phyloP scores from a whole-genome alignment of 495 filamentous ascomycete genomes.

The Aspergillus baeticus region DNA sequence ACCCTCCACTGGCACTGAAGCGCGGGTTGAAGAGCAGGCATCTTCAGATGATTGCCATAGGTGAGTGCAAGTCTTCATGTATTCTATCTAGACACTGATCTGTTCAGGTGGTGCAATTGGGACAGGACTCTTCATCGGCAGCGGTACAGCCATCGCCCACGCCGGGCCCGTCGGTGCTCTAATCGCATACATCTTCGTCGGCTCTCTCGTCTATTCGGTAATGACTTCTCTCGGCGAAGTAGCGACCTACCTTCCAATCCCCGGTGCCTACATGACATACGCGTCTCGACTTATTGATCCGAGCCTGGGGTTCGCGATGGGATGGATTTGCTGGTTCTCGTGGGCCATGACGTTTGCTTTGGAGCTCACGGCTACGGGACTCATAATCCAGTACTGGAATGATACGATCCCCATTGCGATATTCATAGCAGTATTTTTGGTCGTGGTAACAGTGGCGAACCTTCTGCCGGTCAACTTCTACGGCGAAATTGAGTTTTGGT shows the following conservation, averaged over 20 bases:
- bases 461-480: conserved; percentile 57
- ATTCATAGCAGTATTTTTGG: conserved; percentile 74
- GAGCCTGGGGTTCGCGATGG: conserved; percentile 75
- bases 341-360: conserved; percentile 67
- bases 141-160: conserved; percentile 62
- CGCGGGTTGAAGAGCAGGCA: conserved; percentile 69
- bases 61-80: conserved; percentile 26
- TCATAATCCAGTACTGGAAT: conserved; percentile 78
- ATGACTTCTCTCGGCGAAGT: conserved; percentile 66
- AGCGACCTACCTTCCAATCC: conserved; percentile 74
- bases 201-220: conserved; percentile 61
- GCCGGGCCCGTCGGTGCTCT: conserved; percentile 69
- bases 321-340: conserved; percentile 73
- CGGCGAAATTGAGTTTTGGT: conserved; percentile 68
- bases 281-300: conserved; percentile 70
- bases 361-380: conserved; percentile 69
- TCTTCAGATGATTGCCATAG: conserved; percentile 73
- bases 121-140: conserved; percentile 77
- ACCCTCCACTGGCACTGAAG: conserved; percentile 45
- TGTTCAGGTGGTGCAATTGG: conserved; percentile 71
- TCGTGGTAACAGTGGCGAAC: conserved; percentile 65
- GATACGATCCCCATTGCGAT: conserved; percentile 58
- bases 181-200: conserved; percentile 65
- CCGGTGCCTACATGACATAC: conserved; percentile 74
- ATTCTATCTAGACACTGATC: conserved; percentile 26